Evolutionary conservation across 1,139 yeast species (phyloP), one percentile per base, ranked within the genome.

Genomic region (Diutina scorzettiae): DNA sequence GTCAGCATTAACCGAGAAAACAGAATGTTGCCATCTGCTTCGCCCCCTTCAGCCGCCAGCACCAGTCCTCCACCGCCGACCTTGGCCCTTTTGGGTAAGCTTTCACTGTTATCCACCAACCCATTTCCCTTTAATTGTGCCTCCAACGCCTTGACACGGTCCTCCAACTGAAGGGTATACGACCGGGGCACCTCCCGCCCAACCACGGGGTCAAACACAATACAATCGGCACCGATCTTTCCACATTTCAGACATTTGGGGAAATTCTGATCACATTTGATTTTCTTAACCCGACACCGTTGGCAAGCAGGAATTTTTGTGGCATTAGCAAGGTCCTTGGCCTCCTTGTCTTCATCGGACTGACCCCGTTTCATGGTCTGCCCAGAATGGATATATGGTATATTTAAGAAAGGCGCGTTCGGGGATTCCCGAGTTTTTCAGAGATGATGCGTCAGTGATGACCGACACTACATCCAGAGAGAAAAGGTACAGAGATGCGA

Each of bases 181-280:
- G 87, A 78, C 40, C 96, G 63, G 0, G 96, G 95, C 1, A 86
- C 76, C 49, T 82, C 87, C 45, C 95, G 64, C 0, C 95, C 95
- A 0, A 95, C 83, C 3, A 86, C 86, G 0, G 95, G 86, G 56
- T 87, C 96, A 11, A 84, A 59, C 0, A 94, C 87, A 18, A 85
- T 78, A 59, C 96, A 86, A 16, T 81, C 83, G 3, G 66, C 79
- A 5, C 76, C 74, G 16, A 82, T 80, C 51, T 76, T 78, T 23
- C 65, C 68, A 59, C 96, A 86, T 37, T 75, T 72, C 12, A 76
- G 63, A 55, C 96, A 87, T 43, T 77, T 73, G 1, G 95, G 95
- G 56, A 83, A 81, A 50, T 75, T 75, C 49, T 81, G 89, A 50
- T 87, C 94, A 62, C 96, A 87, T 53, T 78, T 78, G 44, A 85